These are phyloP conservation scores for Ceratocystis cacaofunesta DNA, from an alignment of 2,329 filamentous ascomycete genomes.

Conservation along the genomic window DNA sequence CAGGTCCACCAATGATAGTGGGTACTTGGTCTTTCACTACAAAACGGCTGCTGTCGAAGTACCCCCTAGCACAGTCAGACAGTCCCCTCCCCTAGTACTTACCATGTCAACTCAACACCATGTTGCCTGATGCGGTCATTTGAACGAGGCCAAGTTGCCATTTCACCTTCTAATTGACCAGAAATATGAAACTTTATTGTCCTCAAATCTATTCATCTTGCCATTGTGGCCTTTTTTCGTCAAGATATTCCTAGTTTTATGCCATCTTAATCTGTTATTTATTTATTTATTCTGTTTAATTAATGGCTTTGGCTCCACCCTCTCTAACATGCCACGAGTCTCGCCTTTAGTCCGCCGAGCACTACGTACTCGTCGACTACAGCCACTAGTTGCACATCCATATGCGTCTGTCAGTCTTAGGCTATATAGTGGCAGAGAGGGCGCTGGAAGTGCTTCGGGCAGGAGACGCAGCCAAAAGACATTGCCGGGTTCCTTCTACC, in stretches of 20 bases:
- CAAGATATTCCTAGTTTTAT: not conserved
- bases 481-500: constrained; percentile 12
- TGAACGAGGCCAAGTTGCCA: not conserved
- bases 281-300: not conserved
- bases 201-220: not conserved
- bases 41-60: not conserved
- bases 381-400: not conserved
- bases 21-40: not conserved
- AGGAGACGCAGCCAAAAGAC: not conserved
- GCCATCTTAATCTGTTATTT: not conserved
- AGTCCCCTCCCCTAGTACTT: not conserved
- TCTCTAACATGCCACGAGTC: constrained; percentile 10
- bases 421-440: not conserved
- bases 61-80: not conserved
- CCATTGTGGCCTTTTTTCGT: not conserved
- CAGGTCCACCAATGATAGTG: not conserved
- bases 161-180: not conserved
- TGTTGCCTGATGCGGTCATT: not conserved
- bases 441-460: not conserved
- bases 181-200: not conserved
- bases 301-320: not conserved
- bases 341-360: constrained; percentile 10
- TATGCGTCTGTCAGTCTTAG: not conserved
- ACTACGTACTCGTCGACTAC: not conserved
- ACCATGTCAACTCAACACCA: not conserved